A percentile compares a stretch with the other conserved stretches of the same genome.
Conservation (phyloP, 2,329 filamentous ascomycete species). For the Talaromyces funiculosus region DNA sequence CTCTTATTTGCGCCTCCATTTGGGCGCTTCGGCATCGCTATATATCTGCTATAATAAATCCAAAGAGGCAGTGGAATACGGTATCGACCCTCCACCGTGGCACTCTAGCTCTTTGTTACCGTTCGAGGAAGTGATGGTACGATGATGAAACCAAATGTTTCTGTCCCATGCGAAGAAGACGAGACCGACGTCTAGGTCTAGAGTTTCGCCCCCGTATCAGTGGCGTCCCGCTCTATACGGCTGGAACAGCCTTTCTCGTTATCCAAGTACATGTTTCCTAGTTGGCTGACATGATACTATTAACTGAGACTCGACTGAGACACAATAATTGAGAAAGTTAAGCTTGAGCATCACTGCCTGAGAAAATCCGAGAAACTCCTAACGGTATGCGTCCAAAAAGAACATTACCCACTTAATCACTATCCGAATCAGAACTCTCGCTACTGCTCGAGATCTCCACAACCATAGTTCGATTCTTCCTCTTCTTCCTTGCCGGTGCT, state of each 20-base stretch:
- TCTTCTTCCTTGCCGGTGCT: slow-evolving; percentile 28
- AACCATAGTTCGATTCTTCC: slow-evolving; percentile 39
- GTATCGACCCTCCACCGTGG: neutral
- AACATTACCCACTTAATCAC: slow-evolving; percentile 7
- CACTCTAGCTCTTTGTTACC: neutral
- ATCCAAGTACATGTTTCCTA: no score
- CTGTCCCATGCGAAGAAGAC: neutral
- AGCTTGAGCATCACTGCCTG: neutral
- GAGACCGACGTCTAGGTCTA: neutral
- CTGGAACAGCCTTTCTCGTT: no score
- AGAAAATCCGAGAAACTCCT: neutral
- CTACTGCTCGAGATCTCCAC: slow-evolving; percentile 40
- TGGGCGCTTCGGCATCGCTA: no score
- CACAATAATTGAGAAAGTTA: neutral
- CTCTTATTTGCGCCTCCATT: no score
- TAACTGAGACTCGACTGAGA: neutral
- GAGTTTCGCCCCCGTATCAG: neutral
- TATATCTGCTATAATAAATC: neutral
- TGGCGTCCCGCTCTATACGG: neutral
- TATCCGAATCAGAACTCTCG: slow-evolving; percentile 27
- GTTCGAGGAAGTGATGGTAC: neutral
- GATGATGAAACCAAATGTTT: neutral
- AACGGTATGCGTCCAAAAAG: neutral
- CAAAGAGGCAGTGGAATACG: neutral
- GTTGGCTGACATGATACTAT: no score